A percentile compares a stretch with the other conserved stretches of the same genome.
These are phyloP conservation scores for Mallotus japonicus DNA, from an alignment of 441 rosid species.

Conservation along the genomic window DNA sequence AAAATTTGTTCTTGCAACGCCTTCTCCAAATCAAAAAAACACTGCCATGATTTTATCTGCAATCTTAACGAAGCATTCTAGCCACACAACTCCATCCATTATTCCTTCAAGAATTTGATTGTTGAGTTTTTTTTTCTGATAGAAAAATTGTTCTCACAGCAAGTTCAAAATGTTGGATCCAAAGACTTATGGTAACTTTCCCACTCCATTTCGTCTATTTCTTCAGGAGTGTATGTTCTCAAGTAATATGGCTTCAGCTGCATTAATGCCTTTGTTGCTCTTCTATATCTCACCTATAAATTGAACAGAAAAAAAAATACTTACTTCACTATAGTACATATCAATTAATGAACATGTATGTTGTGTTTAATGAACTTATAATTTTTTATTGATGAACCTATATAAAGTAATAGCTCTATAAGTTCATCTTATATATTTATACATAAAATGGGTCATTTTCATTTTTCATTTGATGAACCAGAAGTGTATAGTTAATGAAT, in stretches of 20 bases:
- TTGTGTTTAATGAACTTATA: no score
- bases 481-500: no score
- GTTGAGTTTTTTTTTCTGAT: conserved; percentile 57
- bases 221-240: conserved; percentile 46
- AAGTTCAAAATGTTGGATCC: conserved; percentile 56
- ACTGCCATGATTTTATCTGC: conserved; percentile 71
- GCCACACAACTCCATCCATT: conserved; percentile 50
- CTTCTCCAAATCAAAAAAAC: conserved; percentile 70
- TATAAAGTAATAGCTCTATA: no score
- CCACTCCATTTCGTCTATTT: conserved; percentile 65
- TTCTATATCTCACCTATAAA: conserved; percentile 50
- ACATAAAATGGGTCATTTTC: no score
- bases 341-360: no score
- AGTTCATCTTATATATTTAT: no score
- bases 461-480: no score
- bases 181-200: conserved; percentile 45
- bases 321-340: not conserved
- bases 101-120: conserved; percentile 42
- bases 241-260: conserved; percentile 53
- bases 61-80: conserved; percentile 62
- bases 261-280: conserved; percentile 67
- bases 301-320: conserved; percentile 8
- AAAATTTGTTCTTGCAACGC: conserved; percentile 33
- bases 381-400: no score
- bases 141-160: conserved; percentile 45